Conservation (phyloP, 83 land plant species). For the Diphasiastrum complanatum region DNA sequence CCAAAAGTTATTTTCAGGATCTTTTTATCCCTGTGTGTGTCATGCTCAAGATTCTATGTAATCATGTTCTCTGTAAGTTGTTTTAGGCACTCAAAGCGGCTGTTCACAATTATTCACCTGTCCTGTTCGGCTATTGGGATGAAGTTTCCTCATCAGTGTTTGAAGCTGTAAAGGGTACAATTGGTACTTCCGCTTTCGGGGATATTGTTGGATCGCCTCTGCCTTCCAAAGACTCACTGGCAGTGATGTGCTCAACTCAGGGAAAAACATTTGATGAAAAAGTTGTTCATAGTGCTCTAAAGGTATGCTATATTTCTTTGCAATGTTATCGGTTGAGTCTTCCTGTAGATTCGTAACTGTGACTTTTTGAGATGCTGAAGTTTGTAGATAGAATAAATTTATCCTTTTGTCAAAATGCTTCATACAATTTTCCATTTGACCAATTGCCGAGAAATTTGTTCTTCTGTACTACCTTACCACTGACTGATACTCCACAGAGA, state of each 20-base stretch:
- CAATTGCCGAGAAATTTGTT: no score
- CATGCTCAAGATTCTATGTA: no score
- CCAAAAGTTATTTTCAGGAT: no score
- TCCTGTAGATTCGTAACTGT: conserved; percentile 1
- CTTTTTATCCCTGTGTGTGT: no score
- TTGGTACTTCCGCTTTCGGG: conserved; percentile 5
- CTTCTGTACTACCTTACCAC: no score
- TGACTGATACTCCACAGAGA: no score
- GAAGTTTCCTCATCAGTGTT: conserved; percentile 39
- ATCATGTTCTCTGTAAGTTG: no score
- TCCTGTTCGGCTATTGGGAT: conserved; percentile 44
- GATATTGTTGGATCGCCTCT: not conserved
- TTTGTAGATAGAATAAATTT: not conserved
- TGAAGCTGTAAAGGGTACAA: conserved; percentile 16
- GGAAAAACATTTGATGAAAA: conserved; percentile 38
- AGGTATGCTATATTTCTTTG: no score
- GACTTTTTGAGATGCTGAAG: not conserved
- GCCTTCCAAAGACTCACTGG: conserved; percentile 7
- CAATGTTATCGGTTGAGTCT: not conserved
- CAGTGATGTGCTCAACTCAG: conserved; percentile 29
- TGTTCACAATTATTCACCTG: conserved; percentile 57
- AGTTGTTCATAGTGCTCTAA: conserved; percentile 53
- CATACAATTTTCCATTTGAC: no score
- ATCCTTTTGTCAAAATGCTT: no score
- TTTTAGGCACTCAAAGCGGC: conserved; percentile 68